phyloP scores from a whole-genome alignment of 2,329 filamentous ascomycete species.

The Colletotrichum neosansevieriae region DNA sequence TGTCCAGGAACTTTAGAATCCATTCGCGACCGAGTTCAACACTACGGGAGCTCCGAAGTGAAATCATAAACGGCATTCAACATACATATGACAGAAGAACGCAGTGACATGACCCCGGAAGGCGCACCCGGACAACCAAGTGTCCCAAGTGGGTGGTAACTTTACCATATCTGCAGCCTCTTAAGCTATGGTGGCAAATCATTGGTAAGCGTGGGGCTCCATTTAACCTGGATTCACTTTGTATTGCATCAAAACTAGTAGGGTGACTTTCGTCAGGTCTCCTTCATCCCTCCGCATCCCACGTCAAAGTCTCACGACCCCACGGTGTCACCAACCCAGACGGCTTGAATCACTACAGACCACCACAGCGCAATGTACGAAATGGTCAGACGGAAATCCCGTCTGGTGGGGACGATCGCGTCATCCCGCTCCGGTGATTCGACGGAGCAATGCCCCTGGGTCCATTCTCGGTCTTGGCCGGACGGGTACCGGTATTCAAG shows the following conservation, averaged over 20 bases:
- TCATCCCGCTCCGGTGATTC: conserved; percentile 32
- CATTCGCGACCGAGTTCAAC: too few relatives aligned
- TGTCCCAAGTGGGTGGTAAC: too few relatives aligned
- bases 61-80: too few relatives aligned
- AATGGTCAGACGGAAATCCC: conserved; percentile 10
- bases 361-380: background rate
- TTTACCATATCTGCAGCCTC: too few relatives aligned
- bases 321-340: background rate
- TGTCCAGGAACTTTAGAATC: too few relatives aligned
- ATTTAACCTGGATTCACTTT: too few relatives aligned
- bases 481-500: conserved; percentile 22
- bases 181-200: background rate
- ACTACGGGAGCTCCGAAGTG: too few relatives aligned
- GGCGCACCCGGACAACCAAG: too few relatives aligned
- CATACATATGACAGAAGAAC: too few relatives aligned
- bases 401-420: background rate
- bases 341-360: background rate
- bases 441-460: background rate
- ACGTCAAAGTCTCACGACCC: conserved; percentile 20
- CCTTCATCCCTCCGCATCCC: background rate
- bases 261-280: background rate
- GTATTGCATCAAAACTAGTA: background rate
- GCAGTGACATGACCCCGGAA: too few relatives aligned
- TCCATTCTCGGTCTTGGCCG: conserved; percentile 31
- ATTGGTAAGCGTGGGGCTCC: too few relatives aligned